A percentile compares a stretch with the other conserved stretches of the same genome.
Evolutionary conservation across 768 basidiomycete species (phyloP).

Genomic region (Pulveroboletus sp.): DNA sequence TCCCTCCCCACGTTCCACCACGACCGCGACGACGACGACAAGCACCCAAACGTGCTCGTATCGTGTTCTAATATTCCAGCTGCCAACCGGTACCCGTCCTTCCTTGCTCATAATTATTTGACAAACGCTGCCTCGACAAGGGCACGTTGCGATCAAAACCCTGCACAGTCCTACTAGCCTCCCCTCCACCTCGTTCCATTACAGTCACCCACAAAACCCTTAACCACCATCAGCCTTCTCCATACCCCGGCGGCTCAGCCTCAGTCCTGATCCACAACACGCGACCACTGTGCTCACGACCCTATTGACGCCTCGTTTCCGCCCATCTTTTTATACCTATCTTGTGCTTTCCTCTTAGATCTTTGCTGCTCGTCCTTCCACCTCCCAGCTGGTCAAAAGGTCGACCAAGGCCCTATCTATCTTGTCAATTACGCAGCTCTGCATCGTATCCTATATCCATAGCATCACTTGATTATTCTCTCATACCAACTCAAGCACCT

Average conservation of each 20-base stretch:
- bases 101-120: conserved; percentile 37
- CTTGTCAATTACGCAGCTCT: conserved; percentile 37
- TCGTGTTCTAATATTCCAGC: conserved; percentile 21
- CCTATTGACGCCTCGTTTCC: conserved; percentile 45
- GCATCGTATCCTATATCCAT: conserved; percentile 41
- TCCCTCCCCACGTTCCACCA: conserved; percentile 9
- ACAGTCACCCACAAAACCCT: conserved; percentile 35
- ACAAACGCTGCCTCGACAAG: conserved; percentile 52
- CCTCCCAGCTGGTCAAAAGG: conserved; percentile 35
- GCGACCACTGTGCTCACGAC: conserved; percentile 53
- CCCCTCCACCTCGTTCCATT: conserved; percentile 57
- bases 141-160: conserved; percentile 83
- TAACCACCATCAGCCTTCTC: conserved; percentile 34
- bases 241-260: conserved; percentile 25
- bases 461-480: conserved; percentile 48
- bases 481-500: conserved; percentile 41
- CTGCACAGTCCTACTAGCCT: conserved; percentile 49
- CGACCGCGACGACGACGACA: conserved; percentile 13
- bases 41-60: conserved; percentile 18
- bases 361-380: conserved; percentile 37
- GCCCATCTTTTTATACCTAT: conserved; percentile 55
- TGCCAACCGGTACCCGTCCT: conserved; percentile 17
- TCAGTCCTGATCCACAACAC: conserved; percentile 35
- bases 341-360: conserved; percentile 39
- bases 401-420: conserved; percentile 38